These are phyloP conservation scores for Trichosporon coremiiforme DNA, from an alignment of 1,284 basidiomycete genomes.

Conservation along the genomic window DNA sequence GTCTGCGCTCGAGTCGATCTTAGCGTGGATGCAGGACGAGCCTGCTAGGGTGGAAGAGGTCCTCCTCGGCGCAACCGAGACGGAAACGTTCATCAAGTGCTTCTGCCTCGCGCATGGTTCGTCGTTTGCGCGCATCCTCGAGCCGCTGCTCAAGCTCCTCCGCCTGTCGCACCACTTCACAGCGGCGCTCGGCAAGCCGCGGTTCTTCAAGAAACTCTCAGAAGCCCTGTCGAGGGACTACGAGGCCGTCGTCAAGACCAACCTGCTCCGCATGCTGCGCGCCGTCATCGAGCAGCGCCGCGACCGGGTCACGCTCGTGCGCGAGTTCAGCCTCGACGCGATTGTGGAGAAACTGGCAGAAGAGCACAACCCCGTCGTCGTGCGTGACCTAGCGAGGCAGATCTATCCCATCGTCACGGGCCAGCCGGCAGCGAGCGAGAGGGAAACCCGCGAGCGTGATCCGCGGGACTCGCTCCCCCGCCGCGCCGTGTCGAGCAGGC, in stretches of 20 bases:
- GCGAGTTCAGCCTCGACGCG: slow-evolving; percentile 72
- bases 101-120: slow-evolving; percentile 86
- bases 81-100: slow-evolving; percentile 75
- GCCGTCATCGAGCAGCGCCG: slow-evolving; percentile 86
- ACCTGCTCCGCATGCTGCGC: slow-evolving; percentile 80
- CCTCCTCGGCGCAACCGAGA: slow-evolving; percentile 68
- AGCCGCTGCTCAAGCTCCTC: slow-evolving; percentile 85
- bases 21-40: slow-evolving; percentile 95
- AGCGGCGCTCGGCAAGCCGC: slow-evolving; percentile 68
- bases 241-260: slow-evolving; percentile 86
- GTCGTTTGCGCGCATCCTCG: slow-evolving; percentile 92
- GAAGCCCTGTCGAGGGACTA: slow-evolving; percentile 72
- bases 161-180: slow-evolving; percentile 76
- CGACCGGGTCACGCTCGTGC: slow-evolving; percentile 76
- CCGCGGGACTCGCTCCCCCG: background rate
- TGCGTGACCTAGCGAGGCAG: slow-evolving; percentile 66
- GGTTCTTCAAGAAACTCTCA: slow-evolving; percentile 83
- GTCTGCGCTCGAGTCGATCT: slow-evolving; percentile 83
- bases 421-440: background rate
- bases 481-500: background rate
- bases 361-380: slow-evolving; percentile 82
- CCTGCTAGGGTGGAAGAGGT: slow-evolving; percentile 89
- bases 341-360: slow-evolving; percentile 76
- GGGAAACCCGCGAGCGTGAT: background rate
- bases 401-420: slow-evolving; percentile 39